Percentiles rank a stretch among this genome's conserved stretches.
These are phyloP conservation scores for Trichophyton schoenleinii DNA, from an alignment of 2,329 filamentous ascomycete species.

Conservation along the genomic window DNA sequence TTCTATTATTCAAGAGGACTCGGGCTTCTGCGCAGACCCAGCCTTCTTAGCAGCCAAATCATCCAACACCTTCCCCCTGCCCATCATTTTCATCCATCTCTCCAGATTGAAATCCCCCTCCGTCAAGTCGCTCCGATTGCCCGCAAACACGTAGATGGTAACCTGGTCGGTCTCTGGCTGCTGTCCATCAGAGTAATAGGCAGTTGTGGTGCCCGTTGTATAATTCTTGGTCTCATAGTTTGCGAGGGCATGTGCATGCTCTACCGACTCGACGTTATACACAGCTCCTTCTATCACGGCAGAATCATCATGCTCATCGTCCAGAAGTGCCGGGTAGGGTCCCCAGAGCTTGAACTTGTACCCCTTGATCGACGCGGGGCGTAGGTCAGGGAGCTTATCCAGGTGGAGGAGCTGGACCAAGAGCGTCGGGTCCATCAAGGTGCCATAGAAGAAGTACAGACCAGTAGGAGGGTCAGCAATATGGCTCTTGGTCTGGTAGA, in stretches of 20 bases:
- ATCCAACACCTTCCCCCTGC: neutral
- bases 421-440: conserved; percentile 22
- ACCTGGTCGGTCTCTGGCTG: neutral
- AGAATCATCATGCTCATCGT: conserved; percentile 10
- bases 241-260: conserved; percentile 4
- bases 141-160: conserved; percentile 7
- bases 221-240: conserved; percentile 8
- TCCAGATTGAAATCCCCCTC: conserved; percentile 7
- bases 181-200: conserved; percentile 4
- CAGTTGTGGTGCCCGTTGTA: neutral
- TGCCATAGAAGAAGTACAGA: conserved; percentile 26
- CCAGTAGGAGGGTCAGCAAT: neutral
- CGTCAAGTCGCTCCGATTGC: neutral
- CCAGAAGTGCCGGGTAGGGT: conserved; percentile 19
- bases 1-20: neutral
- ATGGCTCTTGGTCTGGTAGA: neutral
- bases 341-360: conserved; percentile 22
- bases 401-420: conserved; percentile 18
- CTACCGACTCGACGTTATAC: conserved; percentile 15
- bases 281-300: conserved; percentile 15
- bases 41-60: neutral
- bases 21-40: neutral
- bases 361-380: conserved; percentile 16
- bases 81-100: conserved; percentile 1
- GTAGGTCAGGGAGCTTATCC: conserved; percentile 13